These are phyloP conservation scores for Thuja plicata DNA, from an alignment of 83 land plant genomes.

Conservation along the genomic window DNA sequence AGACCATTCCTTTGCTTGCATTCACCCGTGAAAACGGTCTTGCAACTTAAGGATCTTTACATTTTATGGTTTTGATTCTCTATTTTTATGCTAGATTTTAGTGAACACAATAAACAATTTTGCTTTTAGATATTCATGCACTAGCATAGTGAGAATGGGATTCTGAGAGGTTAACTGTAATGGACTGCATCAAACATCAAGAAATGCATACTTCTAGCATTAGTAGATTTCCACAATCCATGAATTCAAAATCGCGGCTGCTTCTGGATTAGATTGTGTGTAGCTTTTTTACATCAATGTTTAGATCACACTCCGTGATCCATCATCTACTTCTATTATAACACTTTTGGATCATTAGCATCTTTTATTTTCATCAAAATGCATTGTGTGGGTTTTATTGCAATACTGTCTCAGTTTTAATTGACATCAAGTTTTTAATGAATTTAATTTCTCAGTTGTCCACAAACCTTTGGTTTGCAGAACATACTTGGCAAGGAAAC, in stretches of 20 bases:
- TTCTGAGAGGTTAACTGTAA: neutral
- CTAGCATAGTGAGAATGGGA: neutral
- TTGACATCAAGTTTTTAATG: neutral
- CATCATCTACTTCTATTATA: neutral
- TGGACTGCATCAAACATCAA: neutral
- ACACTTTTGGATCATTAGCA: neutral
- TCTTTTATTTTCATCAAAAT: neutral
- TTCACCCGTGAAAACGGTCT: neutral
- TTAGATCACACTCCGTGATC: too few relatives aligned
- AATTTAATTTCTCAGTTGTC: neutral
- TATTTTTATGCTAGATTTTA: neutral
- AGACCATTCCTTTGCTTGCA: neutral
- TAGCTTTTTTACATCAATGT: too few relatives aligned
- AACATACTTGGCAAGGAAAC: slow-evolving; percentile 79
- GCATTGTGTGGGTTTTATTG: neutral
- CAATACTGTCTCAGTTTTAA: neutral
- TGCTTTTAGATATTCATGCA: neutral
- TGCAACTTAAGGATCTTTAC: neutral
- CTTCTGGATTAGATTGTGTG: too few relatives aligned
- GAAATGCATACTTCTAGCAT: neutral
- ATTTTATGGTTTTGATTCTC: too few relatives aligned
- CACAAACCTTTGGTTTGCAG: slow-evolving; percentile 40
- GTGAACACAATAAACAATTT: neutral
- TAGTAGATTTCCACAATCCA: too few relatives aligned
- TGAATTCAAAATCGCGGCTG: too few relatives aligned